Evolutionary conservation across 2,329 filamentous ascomycete species (phyloP), one percentile per base, ranked within the genome.

Genomic region (Cladosporium phlei): DNA sequence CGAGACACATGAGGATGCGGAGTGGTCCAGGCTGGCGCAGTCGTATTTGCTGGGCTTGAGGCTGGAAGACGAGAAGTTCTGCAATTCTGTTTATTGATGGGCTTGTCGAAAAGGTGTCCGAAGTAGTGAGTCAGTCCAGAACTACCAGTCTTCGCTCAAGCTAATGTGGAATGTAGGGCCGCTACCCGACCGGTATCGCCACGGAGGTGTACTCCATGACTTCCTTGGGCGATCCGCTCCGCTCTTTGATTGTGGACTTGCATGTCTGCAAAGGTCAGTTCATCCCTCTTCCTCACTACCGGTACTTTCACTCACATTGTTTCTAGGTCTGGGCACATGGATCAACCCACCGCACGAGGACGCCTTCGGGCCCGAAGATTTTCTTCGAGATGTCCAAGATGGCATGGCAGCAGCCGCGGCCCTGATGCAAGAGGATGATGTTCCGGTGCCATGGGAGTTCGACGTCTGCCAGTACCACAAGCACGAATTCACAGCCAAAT

Each of bases 41-140:
- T 37, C 52, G n/a, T 62, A 61, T 47, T 21, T 57, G 10, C 46
- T 65, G 1, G 61, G 55, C 4, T 48, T 52, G 3, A 45, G 52
- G 21, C 14, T 62, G 2, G 34, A 46, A 5, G 60, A 64, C 29
- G 50, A 55, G 19, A 38, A 34, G 3, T 62, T 61, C 49, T 53
- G 48, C 17, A 62, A 64, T 32, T 48, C 47, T 2, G 47, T 57
- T n/a, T 2, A 37, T 62, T 17, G 48, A 57, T 11, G 51, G 49
- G 1, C 24, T 61, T 5, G 44, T 61, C 7, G 40, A 48, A 5
- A 49, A 45, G 12, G 25, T 39, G 12, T 17, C 25, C 2, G 46
- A 42, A 12, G 8, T 29, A 17, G 46, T 47, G 10, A 12, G 35
- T n/a, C n/a, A n/a, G n/a, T n/a, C n/a, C n/a, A n/a, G n/a, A n/a